phyloP scores from a whole-genome alignment of 305 asterid species.

The Fraxinus baroniana region DNA sequence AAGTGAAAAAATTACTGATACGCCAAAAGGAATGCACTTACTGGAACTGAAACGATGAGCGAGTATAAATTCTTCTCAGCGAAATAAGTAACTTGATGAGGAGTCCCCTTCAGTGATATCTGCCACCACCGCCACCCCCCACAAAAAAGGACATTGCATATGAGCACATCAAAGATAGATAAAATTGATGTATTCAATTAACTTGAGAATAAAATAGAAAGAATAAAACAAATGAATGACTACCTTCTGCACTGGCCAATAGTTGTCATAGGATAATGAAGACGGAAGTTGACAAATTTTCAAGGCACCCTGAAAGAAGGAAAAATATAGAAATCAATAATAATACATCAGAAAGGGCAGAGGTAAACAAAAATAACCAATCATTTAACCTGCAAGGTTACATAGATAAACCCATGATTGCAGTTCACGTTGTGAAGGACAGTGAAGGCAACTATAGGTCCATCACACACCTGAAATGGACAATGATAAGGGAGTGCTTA shows the following conservation, averaged over 20 bases:
- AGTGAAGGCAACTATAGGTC: constrained; percentile 87
- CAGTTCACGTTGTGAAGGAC: constrained; percentile 97
- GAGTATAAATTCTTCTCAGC: constrained; percentile 93
- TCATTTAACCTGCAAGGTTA: constrained; percentile 72
- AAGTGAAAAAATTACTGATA: constrained; percentile 14
- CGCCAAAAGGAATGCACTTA: constrained; percentile 40
- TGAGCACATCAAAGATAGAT: constrained; percentile 21
- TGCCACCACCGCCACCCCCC: constrained; percentile 35
- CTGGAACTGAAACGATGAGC: constrained; percentile 85
- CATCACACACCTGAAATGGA: constrained; percentile 80
- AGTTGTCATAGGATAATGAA: constrained; percentile 65
- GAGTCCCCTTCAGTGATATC: constrained; percentile 88
- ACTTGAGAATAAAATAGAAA: constrained; percentile 8
- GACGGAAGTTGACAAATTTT: constrained; percentile 94
- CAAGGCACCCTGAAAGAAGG: constrained; percentile 63
- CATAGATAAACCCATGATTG: constrained; percentile 86
- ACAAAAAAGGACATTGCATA: not conserved
- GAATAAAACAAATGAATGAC: constrained; percentile 1
- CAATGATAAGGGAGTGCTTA: constrained; percentile 16
- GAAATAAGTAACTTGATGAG: constrained; percentile 93
- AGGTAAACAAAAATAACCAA: constrained; percentile 17
- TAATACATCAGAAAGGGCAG: constrained; percentile 8
- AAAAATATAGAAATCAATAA: constrained; percentile 11
- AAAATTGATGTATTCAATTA: constrained; percentile 13
- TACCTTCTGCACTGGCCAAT: constrained; percentile 97